A percentile compares a stretch with the other conserved stretches of the same genome.
Evolutionary conservation across 2,329 filamentous ascomycete genomes (phyloP).

Genomic region (Hysterium pulicare): DNA sequence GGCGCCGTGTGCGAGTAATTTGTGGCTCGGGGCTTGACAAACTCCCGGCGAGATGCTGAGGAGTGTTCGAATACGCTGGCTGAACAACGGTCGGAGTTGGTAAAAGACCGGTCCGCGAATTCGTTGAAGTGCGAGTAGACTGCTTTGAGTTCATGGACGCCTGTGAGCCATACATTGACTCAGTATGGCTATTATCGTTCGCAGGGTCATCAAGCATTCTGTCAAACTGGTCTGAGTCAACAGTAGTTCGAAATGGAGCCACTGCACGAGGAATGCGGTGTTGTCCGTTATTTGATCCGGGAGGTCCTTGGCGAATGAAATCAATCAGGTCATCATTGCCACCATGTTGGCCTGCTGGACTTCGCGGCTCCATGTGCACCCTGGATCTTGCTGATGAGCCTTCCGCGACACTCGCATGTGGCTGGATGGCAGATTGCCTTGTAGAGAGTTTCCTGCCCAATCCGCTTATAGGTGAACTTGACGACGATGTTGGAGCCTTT

Average conservation of each 20-base stretch:
- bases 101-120: constrained; percentile 71
- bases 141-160: constrained; percentile 37
- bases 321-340: constrained; percentile 81
- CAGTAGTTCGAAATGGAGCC: constrained; percentile 78
- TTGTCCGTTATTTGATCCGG: constrained; percentile 54
- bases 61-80: constrained; percentile 35
- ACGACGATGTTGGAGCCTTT: constrained; percentile 15
- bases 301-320: constrained; percentile 86
- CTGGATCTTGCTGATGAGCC: constrained; percentile 25
- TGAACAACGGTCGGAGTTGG: constrained; percentile 29
- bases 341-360: constrained; percentile 61
- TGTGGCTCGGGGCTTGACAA: constrained; percentile 41
- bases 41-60: constrained; percentile 24
- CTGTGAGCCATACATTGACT: constrained; percentile 33
- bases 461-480: constrained; percentile 14
- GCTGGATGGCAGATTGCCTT: constrained; percentile 15
- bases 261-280: constrained; percentile 78
- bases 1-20: constrained; percentile 70
- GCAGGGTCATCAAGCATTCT: constrained; percentile 29
- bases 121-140: constrained; percentile 62
- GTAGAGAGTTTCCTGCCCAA: constrained; percentile 28
- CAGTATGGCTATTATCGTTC: constrained; percentile 22
- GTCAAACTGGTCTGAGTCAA: constrained; percentile 77
- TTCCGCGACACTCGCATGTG: constrained; percentile 12
- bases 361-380: constrained; percentile 54